Percentiles rank a stretch among this genome's conserved stretches.
Evolutionary conservation across 1,284 basidiomycete genomes (phyloP).

Genomic region (Cryptococcus sp.): DNA sequence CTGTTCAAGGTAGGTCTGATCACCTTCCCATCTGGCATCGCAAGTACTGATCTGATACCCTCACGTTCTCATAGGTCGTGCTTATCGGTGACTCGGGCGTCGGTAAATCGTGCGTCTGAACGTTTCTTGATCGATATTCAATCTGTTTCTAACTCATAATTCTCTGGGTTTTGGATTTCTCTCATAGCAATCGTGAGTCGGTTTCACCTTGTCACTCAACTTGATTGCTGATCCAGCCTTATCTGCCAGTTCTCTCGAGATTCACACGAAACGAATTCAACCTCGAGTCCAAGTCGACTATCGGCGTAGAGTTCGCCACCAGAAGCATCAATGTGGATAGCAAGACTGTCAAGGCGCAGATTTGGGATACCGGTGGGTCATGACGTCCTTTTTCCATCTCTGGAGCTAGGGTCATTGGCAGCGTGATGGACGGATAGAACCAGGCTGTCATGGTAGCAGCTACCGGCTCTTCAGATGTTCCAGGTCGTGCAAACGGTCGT

Average conservation of each 20-base stretch:
- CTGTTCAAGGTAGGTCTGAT: slow-evolving; percentile 78
- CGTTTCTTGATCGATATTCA: not conserved
- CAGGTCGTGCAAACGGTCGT: too few relatives aligned
- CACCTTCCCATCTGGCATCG: not conserved
- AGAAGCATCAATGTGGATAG: slow-evolving; percentile 91
- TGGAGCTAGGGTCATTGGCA: too few relatives aligned
- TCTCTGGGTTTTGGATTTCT: not conserved
- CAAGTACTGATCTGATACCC: slow-evolving; percentile 3
- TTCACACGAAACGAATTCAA: slow-evolving; percentile 99
- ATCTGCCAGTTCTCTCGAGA: slow-evolving; percentile 63
- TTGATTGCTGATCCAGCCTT: not conserved
- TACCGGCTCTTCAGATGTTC: too few relatives aligned
- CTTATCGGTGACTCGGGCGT: slow-evolving; percentile 99
- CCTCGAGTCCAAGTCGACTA: slow-evolving; percentile 97
- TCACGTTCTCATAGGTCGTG: slow-evolving; percentile 66
- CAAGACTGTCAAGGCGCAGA: slow-evolving; percentile 98
- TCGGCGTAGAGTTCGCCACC: slow-evolving; percentile 98
- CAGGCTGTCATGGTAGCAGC: too few relatives aligned
- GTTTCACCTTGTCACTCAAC: too few relatives aligned
- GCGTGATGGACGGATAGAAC: too few relatives aligned
- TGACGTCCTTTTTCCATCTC: too few relatives aligned
- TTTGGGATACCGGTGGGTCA: slow-evolving; percentile 92
- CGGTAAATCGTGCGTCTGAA: slow-evolving; percentile 73
- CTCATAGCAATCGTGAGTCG: slow-evolving; percentile 52
- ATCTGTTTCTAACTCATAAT: slow-evolving; percentile 1